These are phyloP conservation scores for Calcarisporium arbuscula DNA, from an alignment of 2,329 filamentous ascomycete species.

Conservation along the genomic window DNA sequence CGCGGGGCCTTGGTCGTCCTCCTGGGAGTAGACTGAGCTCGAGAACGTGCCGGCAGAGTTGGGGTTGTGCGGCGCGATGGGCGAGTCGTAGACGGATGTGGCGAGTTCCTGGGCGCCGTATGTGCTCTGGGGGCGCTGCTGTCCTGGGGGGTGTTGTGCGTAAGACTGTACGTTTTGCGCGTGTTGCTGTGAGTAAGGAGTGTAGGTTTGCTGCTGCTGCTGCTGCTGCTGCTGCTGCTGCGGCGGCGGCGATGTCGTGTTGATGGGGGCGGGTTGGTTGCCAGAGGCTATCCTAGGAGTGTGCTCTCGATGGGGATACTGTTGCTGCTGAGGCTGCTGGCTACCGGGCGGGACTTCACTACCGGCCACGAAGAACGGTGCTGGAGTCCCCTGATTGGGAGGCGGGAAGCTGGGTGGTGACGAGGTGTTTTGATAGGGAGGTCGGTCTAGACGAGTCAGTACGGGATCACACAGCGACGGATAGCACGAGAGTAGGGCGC, in stretches of 20 bases:
- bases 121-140: conserved; percentile 58
- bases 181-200: conserved; percentile 35
- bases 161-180: conserved; percentile 21
- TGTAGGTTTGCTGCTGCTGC: too few species aligned
- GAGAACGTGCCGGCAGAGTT: conserved; percentile 37
- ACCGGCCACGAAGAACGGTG: conserved; percentile 62
- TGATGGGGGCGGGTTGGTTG: conserved; percentile 43
- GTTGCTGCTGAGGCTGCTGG: conserved; percentile 29
- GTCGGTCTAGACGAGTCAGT: conserved; percentile 29
- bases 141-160: conserved; percentile 36
- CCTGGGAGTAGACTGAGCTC: conserved; percentile 41
- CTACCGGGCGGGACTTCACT: conserved; percentile 40
- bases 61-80: conserved; percentile 50
- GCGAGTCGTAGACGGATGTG: conserved; percentile 71
- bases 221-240: too few species aligned
- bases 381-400: conserved; percentile 23
- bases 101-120: conserved; percentile 73
- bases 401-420: conserved; percentile 51
- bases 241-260: conserved; percentile 46
- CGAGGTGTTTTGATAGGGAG: conserved; percentile 39
- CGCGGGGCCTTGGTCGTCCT: conserved; percentile 28
- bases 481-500: conserved; percentile 3
- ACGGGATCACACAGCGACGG: background rate
- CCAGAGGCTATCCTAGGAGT: conserved; percentile 42
- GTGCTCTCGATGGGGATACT: conserved; percentile 47